Percentiles rank a stretch among this genome's conserved stretches.
Evolutionary conservation across 2,329 filamentous ascomycete genomes (phyloP).

Genomic region (Aspergillus pseudoterreus): DNA sequence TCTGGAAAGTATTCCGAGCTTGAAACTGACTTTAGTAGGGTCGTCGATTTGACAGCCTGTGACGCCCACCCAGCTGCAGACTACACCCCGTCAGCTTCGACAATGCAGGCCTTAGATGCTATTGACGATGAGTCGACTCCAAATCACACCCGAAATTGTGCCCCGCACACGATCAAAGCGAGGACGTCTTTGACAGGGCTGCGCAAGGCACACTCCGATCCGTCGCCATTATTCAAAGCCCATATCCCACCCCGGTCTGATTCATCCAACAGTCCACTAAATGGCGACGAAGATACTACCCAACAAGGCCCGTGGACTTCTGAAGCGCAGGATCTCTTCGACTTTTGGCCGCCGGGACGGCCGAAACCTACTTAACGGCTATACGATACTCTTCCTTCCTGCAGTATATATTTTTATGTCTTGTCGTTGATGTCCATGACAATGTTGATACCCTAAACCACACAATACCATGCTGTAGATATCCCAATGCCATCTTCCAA

Average conservation of each 20-base stretch:
- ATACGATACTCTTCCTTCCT: neutral
- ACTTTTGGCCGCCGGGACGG: slow-evolving; percentile 41
- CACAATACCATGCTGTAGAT: neutral
- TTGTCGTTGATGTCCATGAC: too few species aligned
- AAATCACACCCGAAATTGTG: neutral
- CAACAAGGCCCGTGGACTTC: slow-evolving; percentile 40
- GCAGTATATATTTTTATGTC: too few species aligned
- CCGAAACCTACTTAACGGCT: slow-evolving; percentile 26
- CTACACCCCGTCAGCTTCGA: slow-evolving; percentile 26
- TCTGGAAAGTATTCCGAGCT: neutral
- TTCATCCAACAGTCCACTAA: slow-evolving; percentile 16
- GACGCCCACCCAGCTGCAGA: slow-evolving; percentile 17
- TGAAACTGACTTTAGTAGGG: slow-evolving; percentile 12
- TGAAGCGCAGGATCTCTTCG: slow-evolving; percentile 41
- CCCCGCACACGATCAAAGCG: neutral
- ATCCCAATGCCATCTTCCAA: neutral
- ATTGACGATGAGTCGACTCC: slow-evolving; percentile 12
- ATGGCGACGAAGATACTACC: slow-evolving; percentile 13
- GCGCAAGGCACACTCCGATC: slow-evolving; percentile 36
- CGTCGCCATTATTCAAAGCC: slow-evolving; percentile 22
- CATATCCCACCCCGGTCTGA: slow-evolving; percentile 12
- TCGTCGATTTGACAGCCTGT: neutral
- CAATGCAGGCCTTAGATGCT: slow-evolving; percentile 26
- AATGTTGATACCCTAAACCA: neutral
- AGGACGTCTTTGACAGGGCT: slow-evolving; percentile 13